phyloP scores from a whole-genome alignment of 495 filamentous ascomycete species.

The Lasiosphaeria hispida region DNA sequence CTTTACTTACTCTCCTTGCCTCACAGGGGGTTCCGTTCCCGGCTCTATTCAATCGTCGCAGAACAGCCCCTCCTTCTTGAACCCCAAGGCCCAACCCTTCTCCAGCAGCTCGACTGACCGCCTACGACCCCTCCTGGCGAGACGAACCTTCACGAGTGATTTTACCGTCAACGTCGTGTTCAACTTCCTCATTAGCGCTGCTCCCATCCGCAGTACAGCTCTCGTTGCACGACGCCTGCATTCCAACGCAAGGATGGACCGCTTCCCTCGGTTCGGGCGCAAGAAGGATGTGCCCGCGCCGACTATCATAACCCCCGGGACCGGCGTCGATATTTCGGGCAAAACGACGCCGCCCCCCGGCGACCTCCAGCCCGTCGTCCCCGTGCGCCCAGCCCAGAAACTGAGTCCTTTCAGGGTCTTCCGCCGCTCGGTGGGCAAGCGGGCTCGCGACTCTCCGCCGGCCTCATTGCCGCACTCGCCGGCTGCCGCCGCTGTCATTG shows the following conservation, averaged over 20 bases:
- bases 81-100: not conserved
- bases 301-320: conserved; percentile 9
- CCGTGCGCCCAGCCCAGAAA: conserved; percentile 24
- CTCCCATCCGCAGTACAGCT: not conserved
- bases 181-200: not conserved
- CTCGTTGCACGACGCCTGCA: not conserved
- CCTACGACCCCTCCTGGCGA: too few species aligned
- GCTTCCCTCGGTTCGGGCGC: conserved; percentile 26
- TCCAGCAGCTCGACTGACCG: not conserved
- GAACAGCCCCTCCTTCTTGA: not conserved
- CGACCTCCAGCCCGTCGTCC: conserved; percentile 17
- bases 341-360: conserved; percentile 25
- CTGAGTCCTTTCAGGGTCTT: conserved; percentile 34
- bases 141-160: too few species aligned
- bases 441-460: conserved; percentile 41
- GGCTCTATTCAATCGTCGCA: not conserved
- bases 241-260: conserved; percentile 19
- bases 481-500: conserved; percentile 21
- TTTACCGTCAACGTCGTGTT: too few species aligned
- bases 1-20: too few species aligned
- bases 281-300: conserved; percentile 23
- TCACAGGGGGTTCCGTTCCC: too few species aligned
- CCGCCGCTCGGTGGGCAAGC: conserved; percentile 37
- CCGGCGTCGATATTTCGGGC: not conserved
- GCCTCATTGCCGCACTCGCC: conserved; percentile 31